Base-by-base conservation (phyloP, 2,329 filamentous ascomycete species). In the Ceratocystis huliohia region DNA sequence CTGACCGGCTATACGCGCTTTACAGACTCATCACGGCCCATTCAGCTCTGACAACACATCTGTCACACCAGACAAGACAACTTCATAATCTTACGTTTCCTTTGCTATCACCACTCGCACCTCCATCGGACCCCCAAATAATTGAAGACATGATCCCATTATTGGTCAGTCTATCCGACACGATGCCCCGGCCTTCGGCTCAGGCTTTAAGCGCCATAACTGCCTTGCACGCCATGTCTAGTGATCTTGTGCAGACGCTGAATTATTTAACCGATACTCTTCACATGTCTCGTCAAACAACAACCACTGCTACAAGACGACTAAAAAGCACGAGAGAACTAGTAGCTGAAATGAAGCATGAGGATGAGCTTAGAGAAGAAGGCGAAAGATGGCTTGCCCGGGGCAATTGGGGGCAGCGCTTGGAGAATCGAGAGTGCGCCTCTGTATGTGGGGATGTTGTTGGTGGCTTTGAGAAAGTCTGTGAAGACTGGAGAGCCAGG, bases 281-380 rank as follows among this genome's bases (percentile, higher is more conserved):
- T 44, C 93, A 97, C 75, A 96, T 97, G 87, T 91, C 88, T 41
- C 86, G 91, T 13, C 93, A 97, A 75, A 88, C 89, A 0, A 94
- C 90, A 0, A 88, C 86, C 2, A 88, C 88, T 8, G 94, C 93
- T 1, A 86, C 88, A 1, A 81, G 94, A 66, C 84, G 91, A 57
- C 78, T 99, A 64, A 87, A 88, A 70, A 89, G 85, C 45, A 91
- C 90, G 5, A 89, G 88, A 71, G 92, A 96, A 73, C 84, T 96
- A 68, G 87, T 97, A 1, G 84, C 86, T 1, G 93, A 96, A 71
- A 87, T 96, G 79, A 84, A 87, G 69, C 84, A 84, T 67, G 94
- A 97, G 72, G 86, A 90, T 68, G 91, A 96, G 71, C 80, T 87
- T 41, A 84, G 87, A 63, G 91, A 96, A 72, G 86, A 94, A 73